Base-by-base conservation (phyloP, 225 moss, liverwort and hornwort genomes). In the Antitrichia curtipendula region DNA sequence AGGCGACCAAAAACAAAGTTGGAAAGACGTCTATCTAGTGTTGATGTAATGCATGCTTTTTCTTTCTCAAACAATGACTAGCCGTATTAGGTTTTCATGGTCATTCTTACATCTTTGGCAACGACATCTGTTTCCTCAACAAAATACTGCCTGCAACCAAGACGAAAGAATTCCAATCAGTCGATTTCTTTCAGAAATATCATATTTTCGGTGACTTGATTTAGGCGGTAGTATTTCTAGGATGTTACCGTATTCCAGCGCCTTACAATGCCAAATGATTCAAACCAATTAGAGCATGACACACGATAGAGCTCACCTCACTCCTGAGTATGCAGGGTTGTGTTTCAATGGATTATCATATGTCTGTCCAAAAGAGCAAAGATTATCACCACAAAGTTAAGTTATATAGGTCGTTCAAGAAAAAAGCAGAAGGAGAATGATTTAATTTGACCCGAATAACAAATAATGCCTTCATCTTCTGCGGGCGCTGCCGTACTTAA, bases 61-160 rank as follows among this genome's bases (percentile, higher is more conserved):
- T 61, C 61, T 81, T 84, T 88, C 54, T 72, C 65, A 49, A 57
- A 73, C 61, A 73, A 54, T 58, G 59, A 61, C 61, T 38, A 75
- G 69, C 16, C 45, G 25, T 38, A 41, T 47, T 34, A 54, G 71
- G 41, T 57, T 77, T 74, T 61, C 84, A 71, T 74, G 56, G 72
- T 54, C 68, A 50, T 45, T 78, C 94, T 91, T 91, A 94, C 94
- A 80, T 94, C 94, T 87, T 91, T 93, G 56, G 93, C 94, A 84
- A 94, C 94, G 63, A 94, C 93, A 88, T 92, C 94, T 41, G 91
- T 90, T 70, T 90, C 90, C 70, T 91, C 90, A 60, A 94, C 93
- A 87, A 94, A 94, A 75, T 94, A 94, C 64, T 92, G 94, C 90
- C 94, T 94, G 94, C 91, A 91, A 80, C 66, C 83, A 85, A 75